phyloP scores from a whole-genome alignment of 345 rosid genomes.

The Zanthoxylum bungeanum region DNA sequence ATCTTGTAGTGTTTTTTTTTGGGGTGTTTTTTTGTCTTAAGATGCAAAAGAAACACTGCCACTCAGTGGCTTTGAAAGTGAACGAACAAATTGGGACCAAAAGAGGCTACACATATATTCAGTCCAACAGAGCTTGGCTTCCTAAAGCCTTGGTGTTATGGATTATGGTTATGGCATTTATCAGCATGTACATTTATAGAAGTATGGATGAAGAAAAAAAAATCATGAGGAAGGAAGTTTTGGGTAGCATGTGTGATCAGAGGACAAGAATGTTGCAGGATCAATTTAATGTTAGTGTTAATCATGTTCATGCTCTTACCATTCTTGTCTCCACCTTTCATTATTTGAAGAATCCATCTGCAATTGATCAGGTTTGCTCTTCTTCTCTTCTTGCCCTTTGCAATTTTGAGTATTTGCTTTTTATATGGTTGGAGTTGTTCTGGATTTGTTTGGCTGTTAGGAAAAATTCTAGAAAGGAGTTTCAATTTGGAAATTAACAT shows the following conservation, averaged over 20 bases:
- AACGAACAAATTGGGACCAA: no score
- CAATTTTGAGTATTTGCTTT: background rate
- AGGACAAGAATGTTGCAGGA: no score
- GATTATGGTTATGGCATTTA: constrained; percentile 38
- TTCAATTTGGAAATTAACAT: no score
- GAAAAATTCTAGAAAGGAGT: background rate
- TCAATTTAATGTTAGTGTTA: no score
- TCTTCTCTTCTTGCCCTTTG: constrained; percentile 2
- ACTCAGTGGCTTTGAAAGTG: no score
- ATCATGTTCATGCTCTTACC: no score
- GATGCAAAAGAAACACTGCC: constrained; percentile 53
- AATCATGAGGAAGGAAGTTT: constrained; percentile 66
- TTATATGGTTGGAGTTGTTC: background rate
- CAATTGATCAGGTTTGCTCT: constrained; percentile 89
- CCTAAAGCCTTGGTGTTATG: no score
- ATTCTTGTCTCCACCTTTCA: no score
- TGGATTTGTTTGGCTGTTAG: background rate
- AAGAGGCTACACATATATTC: no score
- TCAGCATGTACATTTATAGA: constrained; percentile 45
- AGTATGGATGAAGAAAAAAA: constrained; percentile 58
- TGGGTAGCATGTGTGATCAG: no score
- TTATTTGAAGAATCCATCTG: constrained; percentile 90
- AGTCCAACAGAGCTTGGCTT: no score
- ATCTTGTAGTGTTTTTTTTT: constrained; percentile 21
- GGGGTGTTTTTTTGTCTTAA: constrained; percentile 71